Evolutionary conservation across 495 filamentous ascomycete species (phyloP), one percentile per base, ranked within the genome.

Genomic region (Podospora anserina): DNA sequence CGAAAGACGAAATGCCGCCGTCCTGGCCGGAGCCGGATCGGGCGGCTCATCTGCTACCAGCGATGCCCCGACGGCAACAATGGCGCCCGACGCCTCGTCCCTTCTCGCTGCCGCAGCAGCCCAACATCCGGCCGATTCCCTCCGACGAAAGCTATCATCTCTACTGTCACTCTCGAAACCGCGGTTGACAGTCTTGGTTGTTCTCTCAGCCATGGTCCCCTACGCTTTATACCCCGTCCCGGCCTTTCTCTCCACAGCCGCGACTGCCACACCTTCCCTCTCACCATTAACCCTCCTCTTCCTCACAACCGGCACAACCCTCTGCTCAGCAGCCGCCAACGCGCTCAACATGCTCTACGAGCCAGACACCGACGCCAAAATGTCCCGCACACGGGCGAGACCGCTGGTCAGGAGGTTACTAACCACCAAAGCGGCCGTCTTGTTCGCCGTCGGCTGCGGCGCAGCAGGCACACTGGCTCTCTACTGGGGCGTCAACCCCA

Each of bases 281-380:
- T 93, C 90, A 34, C 89, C 95, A 5, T 82, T 98, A 49, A 99
- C 96, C 11, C 89, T 99, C 19, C 82, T 94, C 68, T 97, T 96
- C 85, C 88, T 99, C 72, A 97, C 94, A 0, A 85, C 87, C 16
- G 95, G 95, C 61, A 99, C 95, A 1, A 87, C 94, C 18, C 86
- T 98, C 7, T 91, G 90, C 74, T 91, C 83, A 34, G 92, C 93
- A 61, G 90, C 89, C 70, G 95, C 95, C 59, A 99, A 98, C 73
- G 89, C 95, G 0, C 82, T 98, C 63, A 99, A 99, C 82, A 99
- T 99, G 95, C 88, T 96, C 70, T 89, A 96, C 74, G 95, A 99
- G 79, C 94, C 90, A 16, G 84, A 87, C 70, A 91, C 93, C 79
- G 95, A 99, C 79, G 92, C 91, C 27, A 89, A 90, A 71, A 99